These are phyloP conservation scores for Starmerella apis DNA, from an alignment of 805 yeast genomes.

Conservation along the genomic window DNA sequence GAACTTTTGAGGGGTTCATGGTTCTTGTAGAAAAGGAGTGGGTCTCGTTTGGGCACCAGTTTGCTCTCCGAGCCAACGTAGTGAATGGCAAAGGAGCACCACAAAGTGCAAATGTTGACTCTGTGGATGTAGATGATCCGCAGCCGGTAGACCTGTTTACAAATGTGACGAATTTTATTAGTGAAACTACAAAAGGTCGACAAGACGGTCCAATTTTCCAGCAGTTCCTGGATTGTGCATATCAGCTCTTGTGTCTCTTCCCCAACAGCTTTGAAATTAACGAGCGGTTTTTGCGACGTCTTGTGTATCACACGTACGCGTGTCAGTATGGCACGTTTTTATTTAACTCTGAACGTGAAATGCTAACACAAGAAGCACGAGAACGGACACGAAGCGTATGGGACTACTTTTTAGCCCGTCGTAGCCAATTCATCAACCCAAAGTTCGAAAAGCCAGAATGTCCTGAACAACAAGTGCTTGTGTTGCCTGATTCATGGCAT, in stretches of 20 bases:
- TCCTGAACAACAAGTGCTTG: conserved; percentile 21
- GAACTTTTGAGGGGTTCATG: conserved; percentile 83
- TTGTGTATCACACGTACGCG: conserved; percentile 79
- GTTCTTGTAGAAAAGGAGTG: conserved; percentile 85
- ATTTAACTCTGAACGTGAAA: conserved; percentile 61
- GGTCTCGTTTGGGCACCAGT: conserved; percentile 89
- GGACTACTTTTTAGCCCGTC: conserved; percentile 82
- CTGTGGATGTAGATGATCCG: conserved; percentile 1
- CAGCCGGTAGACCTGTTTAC: conserved; percentile 38
- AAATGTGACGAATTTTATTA: conserved; percentile 36
- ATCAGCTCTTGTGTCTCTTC: conserved; percentile 61
- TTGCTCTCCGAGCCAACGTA: conserved; percentile 47
- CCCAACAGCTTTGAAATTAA: conserved; percentile 75
- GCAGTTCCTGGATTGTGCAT: conserved; percentile 83
- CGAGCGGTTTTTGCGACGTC: conserved; percentile 72
- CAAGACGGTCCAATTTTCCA: conserved; percentile 86
- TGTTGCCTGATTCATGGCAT: conserved; percentile 15
- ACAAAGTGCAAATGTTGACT: not conserved
- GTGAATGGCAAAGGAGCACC: conserved; percentile 9
- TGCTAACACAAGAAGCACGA: conserved; percentile 36
- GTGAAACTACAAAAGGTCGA: conserved; percentile 25
- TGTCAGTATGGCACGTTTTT: conserved; percentile 92
- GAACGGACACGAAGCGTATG: conserved; percentile 66
- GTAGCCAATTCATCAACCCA: conserved; percentile 54
- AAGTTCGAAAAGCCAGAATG: conserved; percentile 31